Evolutionary conservation across 2,329 filamentous ascomycete species (phyloP).

Genomic region (Boeremia exigua): DNA sequence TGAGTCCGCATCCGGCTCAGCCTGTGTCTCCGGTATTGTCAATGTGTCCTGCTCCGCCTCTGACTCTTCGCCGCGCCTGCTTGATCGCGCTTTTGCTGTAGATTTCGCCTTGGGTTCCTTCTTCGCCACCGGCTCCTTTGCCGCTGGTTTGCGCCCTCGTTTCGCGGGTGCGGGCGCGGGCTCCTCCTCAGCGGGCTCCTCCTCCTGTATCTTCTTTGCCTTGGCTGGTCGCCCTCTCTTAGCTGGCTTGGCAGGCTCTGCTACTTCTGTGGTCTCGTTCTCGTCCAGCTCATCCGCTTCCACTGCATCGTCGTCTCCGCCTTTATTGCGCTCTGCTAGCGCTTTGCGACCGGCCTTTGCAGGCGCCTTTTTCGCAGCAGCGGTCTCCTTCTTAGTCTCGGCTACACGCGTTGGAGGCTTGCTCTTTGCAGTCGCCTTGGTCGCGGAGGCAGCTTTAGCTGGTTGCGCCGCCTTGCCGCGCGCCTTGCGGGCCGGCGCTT

Average conservation of each 20-base stretch:
- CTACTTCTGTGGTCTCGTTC: conserved; percentile 25
- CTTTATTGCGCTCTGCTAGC: conserved; percentile 50
- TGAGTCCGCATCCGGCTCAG: conserved; percentile 44
- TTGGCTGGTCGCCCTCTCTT: conserved; percentile 53
- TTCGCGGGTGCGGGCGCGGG: conserved; percentile 35
- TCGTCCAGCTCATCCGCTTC: conserved; percentile 52
- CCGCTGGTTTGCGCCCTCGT: conserved; percentile 38
- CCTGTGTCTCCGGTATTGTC: conserved; percentile 56
- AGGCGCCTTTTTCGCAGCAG: conserved; percentile 43
- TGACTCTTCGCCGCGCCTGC: conserved; percentile 44
- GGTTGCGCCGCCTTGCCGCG: conserved; percentile 40
- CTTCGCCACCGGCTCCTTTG: conserved; percentile 29
- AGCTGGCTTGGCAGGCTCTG: conserved; percentile 29
- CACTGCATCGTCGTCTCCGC: conserved; percentile 52
- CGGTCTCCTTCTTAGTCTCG: conserved; percentile 47
- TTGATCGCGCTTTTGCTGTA: conserved; percentile 32
- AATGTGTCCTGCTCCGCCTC: conserved; percentile 38
- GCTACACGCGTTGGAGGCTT: conserved; percentile 47
- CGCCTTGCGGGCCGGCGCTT: conserved; percentile 42
- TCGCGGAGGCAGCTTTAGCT: conserved; percentile 28
- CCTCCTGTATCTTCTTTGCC: conserved; percentile 58
- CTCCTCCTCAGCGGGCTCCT: conserved; percentile 18
- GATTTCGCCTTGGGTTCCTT: conserved; percentile 33
- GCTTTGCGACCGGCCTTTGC: conserved; percentile 48
- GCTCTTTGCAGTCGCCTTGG: conserved; percentile 43